Base-by-base conservation (phyloP, 2,329 filamentous ascomycete species). In the Scedosporium aurantiacum region DNA sequence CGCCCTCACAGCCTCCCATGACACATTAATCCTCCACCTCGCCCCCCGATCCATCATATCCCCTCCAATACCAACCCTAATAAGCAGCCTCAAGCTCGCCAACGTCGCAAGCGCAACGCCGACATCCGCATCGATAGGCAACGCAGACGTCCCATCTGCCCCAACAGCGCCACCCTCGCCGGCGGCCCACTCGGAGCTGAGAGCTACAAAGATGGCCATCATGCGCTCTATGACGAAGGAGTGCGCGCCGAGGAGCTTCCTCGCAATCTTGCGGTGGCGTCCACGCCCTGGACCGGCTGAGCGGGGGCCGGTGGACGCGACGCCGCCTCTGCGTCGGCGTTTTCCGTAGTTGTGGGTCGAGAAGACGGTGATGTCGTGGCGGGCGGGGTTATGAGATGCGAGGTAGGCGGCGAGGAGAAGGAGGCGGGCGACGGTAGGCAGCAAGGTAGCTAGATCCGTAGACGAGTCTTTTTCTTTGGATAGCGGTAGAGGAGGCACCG, bases 391-490 rank as follows among this genome's bases (percentile, higher is more conserved):
- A 78, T 90, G 90, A 1, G 88, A 91, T 59, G 90, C 88, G 2
- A 94, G 82, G 73, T 94, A 94, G 3, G 89, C 87, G 41, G 89
- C 84, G 27, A 91, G 79, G 10, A 94, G 82, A 28, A 93, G 79
- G 60, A 89, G 82, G 47, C 89, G 87, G 2, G 89, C 86, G 58
- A 86, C 88, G 60, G 86, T 86, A 0, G 90, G 89, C 5, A 94
- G 79, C 4, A 84, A 76, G 25, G 76, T 70, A 1, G 81, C 77
- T 3, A 87, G 78, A 64, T 82, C 80, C 66, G 50, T 65, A 47
- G 25, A 61, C 27, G 47, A 37, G 27, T 18, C 47, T 43, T n/a
- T 28, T 3, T n/a, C 59, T 41, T 27, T 28, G 50, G 23, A 52
- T 23, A 63, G 41, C 12, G 61, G 60, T 61, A 12, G 60, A 62